Conservation (phyloP, 192 early-diverging fungal genomes). For the Coemansia sp. region DNA sequence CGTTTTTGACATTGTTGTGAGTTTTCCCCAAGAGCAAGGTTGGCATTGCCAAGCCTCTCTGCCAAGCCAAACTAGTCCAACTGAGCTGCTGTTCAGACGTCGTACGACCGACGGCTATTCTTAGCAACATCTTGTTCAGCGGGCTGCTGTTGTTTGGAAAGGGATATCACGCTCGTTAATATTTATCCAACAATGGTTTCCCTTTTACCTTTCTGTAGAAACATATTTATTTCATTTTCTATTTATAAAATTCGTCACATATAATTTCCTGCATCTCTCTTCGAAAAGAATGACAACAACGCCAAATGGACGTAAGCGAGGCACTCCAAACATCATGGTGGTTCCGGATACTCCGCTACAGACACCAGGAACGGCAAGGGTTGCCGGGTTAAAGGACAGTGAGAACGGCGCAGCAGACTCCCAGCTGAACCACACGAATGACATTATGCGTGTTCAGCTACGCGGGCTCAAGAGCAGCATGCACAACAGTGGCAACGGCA, state of each 20-base stretch:
- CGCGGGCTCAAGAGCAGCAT: not conserved
- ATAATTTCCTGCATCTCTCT: not conserved
- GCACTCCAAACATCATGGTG: slow-evolving; percentile 2
- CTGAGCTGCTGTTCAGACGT: no score
- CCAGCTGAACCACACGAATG: slow-evolving; percentile 15
- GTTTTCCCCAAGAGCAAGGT: no score
- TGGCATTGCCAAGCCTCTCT: no score
- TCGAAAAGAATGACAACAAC: slow-evolving; percentile 1
- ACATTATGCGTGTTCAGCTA: slow-evolving; percentile 31
- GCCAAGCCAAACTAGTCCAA: no score
- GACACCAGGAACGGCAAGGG: slow-evolving; percentile 1
- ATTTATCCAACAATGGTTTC: no score
- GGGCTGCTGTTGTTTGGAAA: no score
- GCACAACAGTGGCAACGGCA: slow-evolving; percentile 11
- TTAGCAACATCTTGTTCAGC: no score
- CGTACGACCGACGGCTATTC: no score
- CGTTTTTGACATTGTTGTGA: no score
- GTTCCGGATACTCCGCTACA: not conserved
- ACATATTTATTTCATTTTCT: not conserved
- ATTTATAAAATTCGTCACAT: not conserved
- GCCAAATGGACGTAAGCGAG: slow-evolving; percentile 4
- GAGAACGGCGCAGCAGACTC: not conserved
- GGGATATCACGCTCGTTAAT: no score
- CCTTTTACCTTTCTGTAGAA: no score
- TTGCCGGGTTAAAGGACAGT: not conserved